These are phyloP conservation scores for Kwoniella sp. DNA, from an alignment of 768 basidiomycete species.

Conservation along the genomic window DNA sequence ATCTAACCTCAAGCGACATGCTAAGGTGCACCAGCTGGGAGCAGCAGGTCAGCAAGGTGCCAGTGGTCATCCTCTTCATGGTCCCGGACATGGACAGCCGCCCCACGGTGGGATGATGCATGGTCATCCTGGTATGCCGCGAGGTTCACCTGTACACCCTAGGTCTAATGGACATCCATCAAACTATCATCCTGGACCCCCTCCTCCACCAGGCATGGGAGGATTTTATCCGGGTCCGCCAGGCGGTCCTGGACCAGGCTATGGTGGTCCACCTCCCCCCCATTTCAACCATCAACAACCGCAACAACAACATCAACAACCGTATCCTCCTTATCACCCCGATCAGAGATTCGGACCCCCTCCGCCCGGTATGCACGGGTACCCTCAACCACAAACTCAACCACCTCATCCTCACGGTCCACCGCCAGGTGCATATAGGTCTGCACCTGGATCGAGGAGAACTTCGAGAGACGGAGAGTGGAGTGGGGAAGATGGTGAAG, in stretches of 20 bases:
- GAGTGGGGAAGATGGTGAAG: slow-evolving; percentile 17
- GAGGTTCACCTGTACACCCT: slow-evolving; percentile 12
- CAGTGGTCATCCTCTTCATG: not conserved
- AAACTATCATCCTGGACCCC: slow-evolving; percentile 7
- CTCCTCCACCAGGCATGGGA: not conserved
- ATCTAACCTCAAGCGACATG: slow-evolving; percentile 53
- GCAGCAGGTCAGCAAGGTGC: slow-evolving; percentile 2
- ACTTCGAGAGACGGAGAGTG: slow-evolving; percentile 20
- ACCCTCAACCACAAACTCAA: slow-evolving; percentile 1
- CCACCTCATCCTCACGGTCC: slow-evolving; percentile 1
- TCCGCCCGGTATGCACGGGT: slow-evolving; percentile 6
- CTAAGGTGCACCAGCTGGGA: slow-evolving; percentile 49
- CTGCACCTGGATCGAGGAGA: slow-evolving; percentile 3
- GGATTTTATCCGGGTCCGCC: slow-evolving; percentile 1
- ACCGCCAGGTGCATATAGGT: slow-evolving; percentile 4
- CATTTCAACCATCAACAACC: slow-evolving; percentile 5
- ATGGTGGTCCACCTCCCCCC: slow-evolving; percentile 6
- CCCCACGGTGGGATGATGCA: not conserved
- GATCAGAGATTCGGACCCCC: slow-evolving; percentile 1
- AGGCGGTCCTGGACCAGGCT: not conserved
- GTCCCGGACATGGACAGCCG: slow-evolving; percentile 5
- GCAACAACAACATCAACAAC: not conserved
- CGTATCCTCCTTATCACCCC: slow-evolving; percentile 8
- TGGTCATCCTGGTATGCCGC: slow-evolving; percentile 13
- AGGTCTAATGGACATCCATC: not conserved